Percentiles rank a stretch among this genome's conserved stretches.
Conservation (phyloP, 1,139 yeast species). For the Candida sojae region DNA sequence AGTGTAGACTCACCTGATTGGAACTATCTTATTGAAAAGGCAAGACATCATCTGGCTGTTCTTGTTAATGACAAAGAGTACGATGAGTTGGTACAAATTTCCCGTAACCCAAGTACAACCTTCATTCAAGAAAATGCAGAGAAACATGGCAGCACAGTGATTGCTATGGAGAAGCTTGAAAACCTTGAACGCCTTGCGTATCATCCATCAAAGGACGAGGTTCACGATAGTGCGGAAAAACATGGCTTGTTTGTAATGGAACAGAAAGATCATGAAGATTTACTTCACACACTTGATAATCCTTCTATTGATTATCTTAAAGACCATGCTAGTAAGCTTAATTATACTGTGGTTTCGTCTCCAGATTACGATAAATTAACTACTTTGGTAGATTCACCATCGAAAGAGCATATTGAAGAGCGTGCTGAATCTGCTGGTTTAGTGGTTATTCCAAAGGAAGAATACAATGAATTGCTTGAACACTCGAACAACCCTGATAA, state of each 20-base stretch:
- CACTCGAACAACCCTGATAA: slow-evolving; percentile 27
- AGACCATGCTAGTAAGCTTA: slow-evolving; percentile 19
- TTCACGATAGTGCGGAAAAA: slow-evolving; percentile 18
- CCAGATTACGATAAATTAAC: slow-evolving; percentile 27
- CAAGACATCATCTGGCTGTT: slow-evolving; percentile 16
- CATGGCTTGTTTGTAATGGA: slow-evolving; percentile 18
- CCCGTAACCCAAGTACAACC: slow-evolving; percentile 24
- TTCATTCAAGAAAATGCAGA: slow-evolving; percentile 27
- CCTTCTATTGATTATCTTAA: slow-evolving; percentile 24
- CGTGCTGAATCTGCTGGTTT: slow-evolving; percentile 35
- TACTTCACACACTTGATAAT: slow-evolving; percentile 16
- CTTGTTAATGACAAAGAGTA: slow-evolving; percentile 23
- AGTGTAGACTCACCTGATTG: slow-evolving; percentile 23
- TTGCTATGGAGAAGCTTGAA: slow-evolving; percentile 20
- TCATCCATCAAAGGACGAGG: slow-evolving; percentile 23
- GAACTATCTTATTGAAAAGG: slow-evolving; percentile 27
- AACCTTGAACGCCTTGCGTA: slow-evolving; percentile 16
- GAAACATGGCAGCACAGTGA: slow-evolving; percentile 17
- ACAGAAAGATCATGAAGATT: slow-evolving; percentile 11
- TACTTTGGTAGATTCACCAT: slow-evolving; percentile 30
- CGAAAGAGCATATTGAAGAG: slow-evolving; percentile 33
- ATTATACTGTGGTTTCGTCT: slow-evolving; percentile 22
- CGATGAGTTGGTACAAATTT: slow-evolving; percentile 12
- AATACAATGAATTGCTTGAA: slow-evolving; percentile 19
- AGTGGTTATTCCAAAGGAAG: slow-evolving; percentile 30